Evolutionary conservation across 345 rosid genomes (phyloP).

Genomic region (Dimocarpus longan): DNA sequence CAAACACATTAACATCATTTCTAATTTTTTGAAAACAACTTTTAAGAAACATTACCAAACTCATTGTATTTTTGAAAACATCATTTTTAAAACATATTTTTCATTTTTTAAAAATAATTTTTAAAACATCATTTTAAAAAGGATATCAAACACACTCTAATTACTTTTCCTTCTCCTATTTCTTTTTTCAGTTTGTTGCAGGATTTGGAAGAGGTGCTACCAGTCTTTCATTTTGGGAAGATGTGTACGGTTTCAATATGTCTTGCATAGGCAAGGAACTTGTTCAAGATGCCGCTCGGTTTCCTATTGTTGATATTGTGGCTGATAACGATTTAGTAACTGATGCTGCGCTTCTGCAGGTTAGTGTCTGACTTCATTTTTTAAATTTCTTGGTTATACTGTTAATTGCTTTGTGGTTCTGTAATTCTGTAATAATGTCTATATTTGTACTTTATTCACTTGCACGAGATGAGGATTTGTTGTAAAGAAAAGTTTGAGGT

Average conservation of each 20-base stretch:
- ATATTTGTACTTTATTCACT: not conserved
- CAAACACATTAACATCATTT: no score
- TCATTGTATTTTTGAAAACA: no score
- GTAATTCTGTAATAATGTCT: not conserved
- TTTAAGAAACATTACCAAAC: no score
- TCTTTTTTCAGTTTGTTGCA: slow-evolving; percentile 62
- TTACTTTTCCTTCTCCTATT: slow-evolving; percentile 1
- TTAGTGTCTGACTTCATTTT: slow-evolving; percentile 17
- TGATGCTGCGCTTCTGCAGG: slow-evolving; percentile 61
- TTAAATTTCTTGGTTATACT: not conserved
- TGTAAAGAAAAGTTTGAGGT: not conserved
- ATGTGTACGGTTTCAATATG: slow-evolving; percentile 89
- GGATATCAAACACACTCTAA: not conserved
- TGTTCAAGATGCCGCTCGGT: slow-evolving; percentile 60
- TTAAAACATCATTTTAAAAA: no score
- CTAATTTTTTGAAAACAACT: no score
- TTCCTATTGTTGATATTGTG: slow-evolving; percentile 77
- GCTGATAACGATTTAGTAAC: slow-evolving; percentile 71
- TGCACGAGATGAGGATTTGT: slow-evolving; percentile 1
- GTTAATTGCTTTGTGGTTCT: not conserved
- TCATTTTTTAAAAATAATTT: no score
- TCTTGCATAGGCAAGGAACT: slow-evolving; percentile 81
- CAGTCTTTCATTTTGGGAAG: slow-evolving; percentile 92
- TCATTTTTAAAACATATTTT: no score
- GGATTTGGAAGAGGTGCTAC: slow-evolving; percentile 95